Percentiles rank a stretch among this genome's conserved stretches.
Conservation (phyloP, 176 grass and related monocot species). For the Zea mays region Zm-B73-REFERENCE-NAM-5.0 NC_050099.1:192352501-192353000, state of each 20-base stretch:
- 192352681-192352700: not conserved
- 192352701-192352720: not conserved
- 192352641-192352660: not conserved
- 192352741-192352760: conserved; percentile 2
- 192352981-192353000: not conserved
- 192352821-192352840: not conserved
- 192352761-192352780: not conserved
- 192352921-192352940: not conserved
- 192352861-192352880: not conserved
- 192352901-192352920: not conserved
- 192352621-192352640: not conserved
- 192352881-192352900: not conserved
- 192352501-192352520: conserved; percentile 82
- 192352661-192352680: not conserved
- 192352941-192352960: not conserved
- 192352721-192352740: not conserved
- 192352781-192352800: not conserved
- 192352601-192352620: too few relatives aligned
- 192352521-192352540: conserved; percentile 76
- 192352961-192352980: not conserved
- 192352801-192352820: not conserved
- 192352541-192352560: conserved; percentile 43
- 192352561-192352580: conserved; percentile 62
- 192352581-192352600: not conserved
- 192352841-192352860: not conserved